Evolutionary conservation across 78 protist genomes (phyloP), one percentile per base, ranked within the genome.

Genomic region (Goniomonas avonlea): DNA sequence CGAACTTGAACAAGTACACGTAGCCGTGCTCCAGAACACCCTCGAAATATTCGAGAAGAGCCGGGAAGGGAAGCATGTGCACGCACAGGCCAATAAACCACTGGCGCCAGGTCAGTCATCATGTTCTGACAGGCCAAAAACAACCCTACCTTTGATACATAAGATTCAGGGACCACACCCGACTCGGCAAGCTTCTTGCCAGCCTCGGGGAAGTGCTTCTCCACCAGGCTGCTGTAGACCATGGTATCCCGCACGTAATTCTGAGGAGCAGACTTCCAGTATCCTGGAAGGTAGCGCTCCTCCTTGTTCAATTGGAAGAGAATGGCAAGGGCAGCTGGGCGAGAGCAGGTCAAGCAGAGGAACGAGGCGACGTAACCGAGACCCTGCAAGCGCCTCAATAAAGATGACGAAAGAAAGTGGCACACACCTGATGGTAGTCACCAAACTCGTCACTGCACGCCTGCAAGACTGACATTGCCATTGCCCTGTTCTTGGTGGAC

Each of bases 1-100:
- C n/a, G n/a, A n/a, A n/a, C n/a, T n/a, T n/a, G n/a, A n/a, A n/a
- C n/a, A n/a, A n/a, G n/a, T n/a, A n/a, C n/a, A n/a, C n/a, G n/a
- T n/a, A n/a, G n/a, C 61, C 70, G 47, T 32, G 70, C 47, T 13
- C 70, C 15, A 61, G 45, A 43, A 61, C 31, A 43, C 47, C 34
- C 70, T 61, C 70, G 47, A 61, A 31, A 35, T 37, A 61, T n/a
- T 29, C 17, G 9, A 59, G 43, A 23, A 61, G 70, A n/a, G 70
- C 21, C 15, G 70, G 48, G 45, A 61, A 61, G 43, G 70, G 70
- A 38, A 61, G 31, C 13, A 43, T 21, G 70, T 61, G 70, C 70
- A 61, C 70, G 43, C 70, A 61, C 27, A 61, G 70, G 23, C 70
- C 70, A 4, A 61, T 43, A 15, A 61, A 61, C 70, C 70, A 35